Evolutionary conservation across 176 grass and related monocot genomes (phyloP).

Genomic region (Thinopyrum elongatum): DNA sequence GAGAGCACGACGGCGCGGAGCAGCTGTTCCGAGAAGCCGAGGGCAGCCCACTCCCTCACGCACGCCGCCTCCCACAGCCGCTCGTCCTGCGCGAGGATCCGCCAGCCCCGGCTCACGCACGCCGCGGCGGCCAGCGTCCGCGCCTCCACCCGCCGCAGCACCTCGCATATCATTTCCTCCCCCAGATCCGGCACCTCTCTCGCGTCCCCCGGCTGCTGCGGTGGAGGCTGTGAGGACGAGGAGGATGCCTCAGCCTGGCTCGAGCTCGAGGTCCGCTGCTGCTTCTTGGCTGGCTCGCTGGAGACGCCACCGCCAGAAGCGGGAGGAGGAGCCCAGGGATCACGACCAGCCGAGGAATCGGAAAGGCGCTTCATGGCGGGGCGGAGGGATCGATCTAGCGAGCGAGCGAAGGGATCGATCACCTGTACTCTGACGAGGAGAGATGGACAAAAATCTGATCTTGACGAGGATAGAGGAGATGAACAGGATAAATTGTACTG

Average conservation of each 20-base stretch:
- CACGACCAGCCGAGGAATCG: slow-evolving; percentile 17
- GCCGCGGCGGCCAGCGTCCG: slow-evolving; percentile 51
- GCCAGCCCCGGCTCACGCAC: slow-evolving; percentile 59
- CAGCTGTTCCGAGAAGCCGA: slow-evolving; percentile 33
- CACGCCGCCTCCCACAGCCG: slow-evolving; percentile 62
- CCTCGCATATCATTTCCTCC: slow-evolving; percentile 60
- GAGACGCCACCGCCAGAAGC: background rate
- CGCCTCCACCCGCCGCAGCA: slow-evolving; percentile 55
- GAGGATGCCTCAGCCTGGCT: too few relatives aligned
- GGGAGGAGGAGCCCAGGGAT: background rate
- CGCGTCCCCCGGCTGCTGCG: background rate
- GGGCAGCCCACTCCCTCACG: slow-evolving; percentile 45
- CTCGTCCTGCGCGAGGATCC: slow-evolving; percentile 61
- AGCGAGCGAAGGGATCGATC: too few relatives aligned
- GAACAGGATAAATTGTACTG: too few relatives aligned
- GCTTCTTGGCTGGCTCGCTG: too few relatives aligned
- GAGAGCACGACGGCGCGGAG: slow-evolving; percentile 46
- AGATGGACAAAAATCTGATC: too few relatives aligned
- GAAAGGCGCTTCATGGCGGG: slow-evolving; percentile 30
- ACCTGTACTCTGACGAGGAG: too few relatives aligned
- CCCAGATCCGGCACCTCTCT: slow-evolving; percentile 48
- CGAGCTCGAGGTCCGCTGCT: too few relatives aligned
- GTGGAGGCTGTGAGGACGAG: too few relatives aligned
- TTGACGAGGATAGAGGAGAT: too few relatives aligned
- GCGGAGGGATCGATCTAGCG: too few relatives aligned